Conservation (phyloP, 805 yeast genomes). For the Myxozyma melibiosi region DNA sequence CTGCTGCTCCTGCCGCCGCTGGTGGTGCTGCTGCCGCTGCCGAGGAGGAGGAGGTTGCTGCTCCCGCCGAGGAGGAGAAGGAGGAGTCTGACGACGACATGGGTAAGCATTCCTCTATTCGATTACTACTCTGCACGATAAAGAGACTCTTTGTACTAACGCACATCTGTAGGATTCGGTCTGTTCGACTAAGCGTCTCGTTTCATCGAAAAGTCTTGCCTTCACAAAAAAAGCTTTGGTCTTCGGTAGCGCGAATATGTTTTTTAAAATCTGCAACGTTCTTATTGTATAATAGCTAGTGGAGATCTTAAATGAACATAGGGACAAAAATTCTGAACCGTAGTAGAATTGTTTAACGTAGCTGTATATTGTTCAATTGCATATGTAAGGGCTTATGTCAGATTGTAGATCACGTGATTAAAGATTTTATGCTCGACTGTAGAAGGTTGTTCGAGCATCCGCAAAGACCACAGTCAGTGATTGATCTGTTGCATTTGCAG, state of each 20-base stretch:
- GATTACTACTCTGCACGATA: neutral
- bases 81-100: conserved; percentile 75
- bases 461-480: too few species aligned
- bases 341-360: neutral
- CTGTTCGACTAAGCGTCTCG: conserved; percentile 81
- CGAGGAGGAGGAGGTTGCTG: conserved; percentile 72
- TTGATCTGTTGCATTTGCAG: too few species aligned
- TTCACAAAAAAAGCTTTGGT: neutral
- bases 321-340: neutral
- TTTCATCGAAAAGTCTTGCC: neutral
- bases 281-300: conserved; percentile 12
- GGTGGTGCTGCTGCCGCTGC: conserved; percentile 71
- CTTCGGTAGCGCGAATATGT: neutral
- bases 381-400: too few species aligned
- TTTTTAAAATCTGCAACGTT: neutral
- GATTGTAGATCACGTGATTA: too few species aligned
- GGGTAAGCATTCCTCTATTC: conserved; percentile 51
- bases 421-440: too few species aligned
- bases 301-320: conserved; percentile 6
- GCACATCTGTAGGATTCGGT: conserved; percentile 73
- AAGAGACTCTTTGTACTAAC: too few species aligned
- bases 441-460: too few species aligned
- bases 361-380: neutral
- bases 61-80: conserved; percentile 63
- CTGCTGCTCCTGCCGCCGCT: conserved; percentile 82